Conservation (phyloP, 345 rosid species). For the Angophora floribunda region DNA sequence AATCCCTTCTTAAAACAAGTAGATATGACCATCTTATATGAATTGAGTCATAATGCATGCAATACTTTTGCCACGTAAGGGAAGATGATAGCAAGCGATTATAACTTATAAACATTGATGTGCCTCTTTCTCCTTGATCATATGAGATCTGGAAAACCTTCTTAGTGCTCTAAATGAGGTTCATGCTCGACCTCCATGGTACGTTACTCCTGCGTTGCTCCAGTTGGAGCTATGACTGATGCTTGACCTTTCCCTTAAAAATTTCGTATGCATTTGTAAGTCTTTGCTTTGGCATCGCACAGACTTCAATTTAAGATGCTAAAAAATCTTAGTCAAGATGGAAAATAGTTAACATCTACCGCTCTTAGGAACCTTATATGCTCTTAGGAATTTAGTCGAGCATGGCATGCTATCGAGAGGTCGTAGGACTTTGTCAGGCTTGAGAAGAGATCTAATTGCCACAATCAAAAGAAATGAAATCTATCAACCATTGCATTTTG, state of each 20-base stretch:
- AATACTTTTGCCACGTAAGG: neutral
- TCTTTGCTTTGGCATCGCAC: neutral
- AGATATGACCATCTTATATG: neutral
- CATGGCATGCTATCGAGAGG: neutral
- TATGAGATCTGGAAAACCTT: neutral
- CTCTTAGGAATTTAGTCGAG: neutral
- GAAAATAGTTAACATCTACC: too few relatives aligned
- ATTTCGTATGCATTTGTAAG: accelerated
- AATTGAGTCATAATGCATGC: too few relatives aligned
- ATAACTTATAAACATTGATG: neutral
- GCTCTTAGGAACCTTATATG: neutral
- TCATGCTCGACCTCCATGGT: neutral
- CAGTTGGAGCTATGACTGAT: too few relatives aligned
- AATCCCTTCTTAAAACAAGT: neutral
- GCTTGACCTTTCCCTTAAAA: neutral
- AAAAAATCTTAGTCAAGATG: neutral
- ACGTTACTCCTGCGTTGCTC: neutral
- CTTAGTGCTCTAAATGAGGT: neutral
- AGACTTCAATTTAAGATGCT: neutral
- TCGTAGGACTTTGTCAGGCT: neutral
- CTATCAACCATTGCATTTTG: neutral
- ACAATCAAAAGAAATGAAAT: neutral
- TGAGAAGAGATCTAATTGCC: neutral
- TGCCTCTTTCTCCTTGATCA: neutral
- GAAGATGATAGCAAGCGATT: neutral